Base-by-base conservation (phyloP, 2,329 filamentous ascomycete species). In the Domatiomyces catenatus region DNA sequence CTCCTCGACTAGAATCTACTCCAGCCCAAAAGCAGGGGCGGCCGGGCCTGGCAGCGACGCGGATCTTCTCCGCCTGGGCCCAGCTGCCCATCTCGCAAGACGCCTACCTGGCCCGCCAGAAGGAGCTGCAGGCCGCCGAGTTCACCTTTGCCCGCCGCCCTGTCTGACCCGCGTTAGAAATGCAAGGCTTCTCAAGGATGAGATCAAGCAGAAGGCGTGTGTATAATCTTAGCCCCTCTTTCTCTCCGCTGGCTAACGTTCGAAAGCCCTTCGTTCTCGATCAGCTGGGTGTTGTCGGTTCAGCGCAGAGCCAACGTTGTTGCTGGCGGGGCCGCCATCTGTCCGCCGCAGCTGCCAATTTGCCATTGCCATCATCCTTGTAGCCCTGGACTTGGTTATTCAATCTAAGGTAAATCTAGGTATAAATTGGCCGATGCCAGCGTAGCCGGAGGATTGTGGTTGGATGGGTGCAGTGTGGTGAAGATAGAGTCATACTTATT, bases 21-120 rank as follows among this genome's bases (percentile, higher is more conserved):
- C n/a, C n/a, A n/a, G 89, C 92, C 8, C 84, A 87, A 67, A 72
- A 96, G 17, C 82, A 85, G 69, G 81, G 82, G 4, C 74, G 80
- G 7, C 81, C 81, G 0, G 72, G 72, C 19, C 72, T 76, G 0
- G 69, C 75, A 69, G 75, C 81, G 4, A 67, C 67, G 55, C 70
- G 73, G 50, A 80, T 86, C 63, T 82, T 86, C 67, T 76, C 83
- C 62, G 73, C 82, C 48, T 96, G 90, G 89, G 88, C 90, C 1
- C 69, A 90, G 61, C 79, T 96, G 18, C 87, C 89, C 57, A 84
- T 95, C 58, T 66, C 79, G 0, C 66, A 72, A 1, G 80, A 83
- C 8, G 75, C 92, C 62, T 93, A 86, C 69, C 59, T 74, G 42
- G 58, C 60, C 0, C 75, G 80, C 57, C 75, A 82, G 57, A 66